phyloP scores from a whole-genome alignment of 441 rosid genomes.

The Daphne laureola region DNA sequence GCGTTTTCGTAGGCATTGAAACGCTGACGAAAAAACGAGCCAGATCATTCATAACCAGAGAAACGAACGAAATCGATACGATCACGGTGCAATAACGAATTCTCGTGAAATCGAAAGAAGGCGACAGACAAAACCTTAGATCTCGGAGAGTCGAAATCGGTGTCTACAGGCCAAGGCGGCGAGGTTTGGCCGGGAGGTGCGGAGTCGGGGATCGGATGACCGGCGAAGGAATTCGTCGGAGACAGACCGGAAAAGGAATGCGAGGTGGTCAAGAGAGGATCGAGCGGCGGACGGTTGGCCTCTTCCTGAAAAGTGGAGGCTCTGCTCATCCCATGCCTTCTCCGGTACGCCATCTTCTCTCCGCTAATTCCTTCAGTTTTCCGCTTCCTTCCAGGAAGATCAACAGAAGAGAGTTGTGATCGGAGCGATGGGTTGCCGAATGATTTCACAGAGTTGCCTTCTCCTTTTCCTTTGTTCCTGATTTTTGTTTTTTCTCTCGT shows the following conservation, averaged over 20 bases:
- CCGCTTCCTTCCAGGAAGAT: not conserved
- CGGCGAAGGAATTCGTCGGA: constrained; percentile 41
- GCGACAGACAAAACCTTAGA: constrained; percentile 40
- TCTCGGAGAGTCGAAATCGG: constrained; percentile 32
- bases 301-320: constrained; percentile 83
- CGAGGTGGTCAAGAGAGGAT: constrained; percentile 28
- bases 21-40: constrained; percentile 24
- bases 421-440: not conserved
- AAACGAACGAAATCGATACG: not conserved
- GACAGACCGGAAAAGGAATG: constrained; percentile 39
- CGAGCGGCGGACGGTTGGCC: constrained; percentile 28
- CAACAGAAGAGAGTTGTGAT: constrained; percentile 1
- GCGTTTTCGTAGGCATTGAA: constrained; percentile 62
- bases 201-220: constrained; percentile 79
- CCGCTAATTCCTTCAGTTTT: not conserved
- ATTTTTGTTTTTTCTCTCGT: too few relatives aligned
- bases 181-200: constrained; percentile 43
- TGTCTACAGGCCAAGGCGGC: constrained; percentile 16
- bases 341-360: constrained; percentile 85
- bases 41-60: not conserved
- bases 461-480: too few relatives aligned
- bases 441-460: too few relatives aligned
- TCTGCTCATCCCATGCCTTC: constrained; percentile 74
- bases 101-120: not conserved
- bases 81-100: not conserved